phyloP scores from a whole-genome alignment of 306 rosid genomes.

The Trifolium dubium region DNA sequence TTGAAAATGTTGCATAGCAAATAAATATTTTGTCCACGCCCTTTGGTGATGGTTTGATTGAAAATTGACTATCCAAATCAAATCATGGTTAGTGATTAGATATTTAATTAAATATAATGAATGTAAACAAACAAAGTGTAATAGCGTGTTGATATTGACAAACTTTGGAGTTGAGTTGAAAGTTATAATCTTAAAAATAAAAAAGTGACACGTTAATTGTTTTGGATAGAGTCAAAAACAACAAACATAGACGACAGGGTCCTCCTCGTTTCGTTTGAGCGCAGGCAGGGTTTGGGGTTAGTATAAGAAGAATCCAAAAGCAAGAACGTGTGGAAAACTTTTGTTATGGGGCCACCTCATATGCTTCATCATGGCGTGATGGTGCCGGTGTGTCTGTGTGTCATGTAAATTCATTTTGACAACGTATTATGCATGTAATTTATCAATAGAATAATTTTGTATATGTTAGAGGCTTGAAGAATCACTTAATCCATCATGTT shows the following conservation, averaged over 20 bases:
- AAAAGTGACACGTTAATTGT: constrained; percentile 8
- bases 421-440: too few relatives aligned
- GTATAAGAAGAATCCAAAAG: not conserved
- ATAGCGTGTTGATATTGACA: constrained; percentile 35
- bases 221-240: constrained; percentile 36
- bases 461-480: too few relatives aligned
- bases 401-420: too few relatives aligned
- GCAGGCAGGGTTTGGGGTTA: not conserved
- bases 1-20: not conserved
- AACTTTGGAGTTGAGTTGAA: constrained; percentile 15
- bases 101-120: not conserved
- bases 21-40: not conserved
- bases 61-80: not conserved
- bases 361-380: constrained; percentile 27
- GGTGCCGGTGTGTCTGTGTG: too few relatives aligned
- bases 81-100: not conserved
- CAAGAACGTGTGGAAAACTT: not conserved
- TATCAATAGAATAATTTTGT: too few relatives aligned
- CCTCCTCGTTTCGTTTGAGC: not conserved
- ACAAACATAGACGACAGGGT: not conserved
- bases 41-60: not conserved
- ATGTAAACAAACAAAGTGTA: not conserved
- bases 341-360: not conserved
- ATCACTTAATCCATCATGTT: too few relatives aligned
- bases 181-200: not conserved